phyloP scores from a whole-genome alignment of 1,284 basidiomycete species.

The Cystobasidium pallidum region DNA sequence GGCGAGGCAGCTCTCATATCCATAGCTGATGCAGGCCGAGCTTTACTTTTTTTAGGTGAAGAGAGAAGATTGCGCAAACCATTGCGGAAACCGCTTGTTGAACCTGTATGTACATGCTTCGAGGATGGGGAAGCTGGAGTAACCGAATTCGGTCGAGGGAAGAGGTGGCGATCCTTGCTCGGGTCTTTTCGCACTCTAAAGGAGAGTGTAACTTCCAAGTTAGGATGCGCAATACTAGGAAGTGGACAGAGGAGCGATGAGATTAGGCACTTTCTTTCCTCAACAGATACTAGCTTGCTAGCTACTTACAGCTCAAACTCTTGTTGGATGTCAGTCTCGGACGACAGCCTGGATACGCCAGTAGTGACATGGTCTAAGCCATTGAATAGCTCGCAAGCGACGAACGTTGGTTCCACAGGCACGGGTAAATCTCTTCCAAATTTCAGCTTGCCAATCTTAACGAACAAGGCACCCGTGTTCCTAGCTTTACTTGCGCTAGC shows the following conservation, averaged over 20 bases:
- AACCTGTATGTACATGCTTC: conserved; percentile 28
- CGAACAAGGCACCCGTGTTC: conserved; percentile 34
- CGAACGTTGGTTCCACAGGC: conserved; percentile 21
- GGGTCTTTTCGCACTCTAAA: conserved; percentile 40
- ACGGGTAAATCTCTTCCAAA: conserved; percentile 26
- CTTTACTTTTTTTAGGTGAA: conserved; percentile 31
- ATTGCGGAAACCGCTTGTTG: conserved; percentile 33
- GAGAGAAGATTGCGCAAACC: conserved; percentile 40
- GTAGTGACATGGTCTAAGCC: conserved; percentile 32
- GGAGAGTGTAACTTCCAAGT: conserved; percentile 38
- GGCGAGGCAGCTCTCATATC: conserved; percentile 34
- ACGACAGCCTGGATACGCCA: conserved; percentile 10
- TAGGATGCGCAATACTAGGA: conserved; percentile 29
- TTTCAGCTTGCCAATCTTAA: conserved; percentile 41
- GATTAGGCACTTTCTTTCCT: background rate
- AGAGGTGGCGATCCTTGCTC: conserved; percentile 30
- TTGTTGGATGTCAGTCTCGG: conserved; percentile 21
- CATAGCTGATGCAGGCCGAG: conserved; percentile 33
- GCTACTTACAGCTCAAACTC: conserved; percentile 41
- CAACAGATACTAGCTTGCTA: background rate
- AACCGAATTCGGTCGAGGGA: conserved; percentile 15
- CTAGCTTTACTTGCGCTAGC: conserved; percentile 33
- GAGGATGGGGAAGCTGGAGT: conserved; percentile 27
- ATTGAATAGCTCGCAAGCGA: conserved; percentile 34
- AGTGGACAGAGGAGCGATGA: background rate